phyloP scores from a whole-genome alignment of 2,329 filamentous ascomycete genomes.

The Aspergillus sp. region DNA sequence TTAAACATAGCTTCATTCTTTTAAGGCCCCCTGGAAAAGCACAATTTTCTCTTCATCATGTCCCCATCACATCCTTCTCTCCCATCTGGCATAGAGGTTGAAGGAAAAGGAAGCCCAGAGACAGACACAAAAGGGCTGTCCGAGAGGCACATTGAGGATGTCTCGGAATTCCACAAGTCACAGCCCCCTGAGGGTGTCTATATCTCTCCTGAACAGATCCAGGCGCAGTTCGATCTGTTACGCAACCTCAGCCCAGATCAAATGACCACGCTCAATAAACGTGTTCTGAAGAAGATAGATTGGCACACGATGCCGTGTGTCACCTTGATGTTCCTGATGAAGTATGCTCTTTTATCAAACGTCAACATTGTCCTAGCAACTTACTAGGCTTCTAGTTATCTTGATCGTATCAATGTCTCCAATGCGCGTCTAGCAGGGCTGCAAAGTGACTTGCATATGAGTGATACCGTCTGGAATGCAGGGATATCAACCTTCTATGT shows the following conservation, averaged over 20 bases:
- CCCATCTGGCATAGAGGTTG: background rate
- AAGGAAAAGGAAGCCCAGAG: background rate
- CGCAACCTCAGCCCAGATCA: background rate
- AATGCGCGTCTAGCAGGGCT: slow-evolving; percentile 13
- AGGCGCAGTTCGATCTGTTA: background rate
- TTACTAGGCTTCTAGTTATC: background rate
- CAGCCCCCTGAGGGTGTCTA: background rate
- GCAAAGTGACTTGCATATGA: slow-evolving; percentile 15
- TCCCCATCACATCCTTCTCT: background rate
- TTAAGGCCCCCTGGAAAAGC: background rate
- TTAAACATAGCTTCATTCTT: background rate
- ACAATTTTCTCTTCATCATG: background rate
- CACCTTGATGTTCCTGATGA: background rate
- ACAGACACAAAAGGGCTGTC: background rate
- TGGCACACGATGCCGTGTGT: background rate
- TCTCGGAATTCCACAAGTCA: slow-evolving; percentile 3
- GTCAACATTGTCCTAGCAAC: too few relatives aligned
- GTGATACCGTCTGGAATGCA: slow-evolving; percentile 12
- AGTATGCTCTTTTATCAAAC: background rate
- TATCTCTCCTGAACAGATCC: background rate
- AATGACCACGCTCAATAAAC: background rate
- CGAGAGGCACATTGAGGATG: background rate
- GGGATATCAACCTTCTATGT: slow-evolving; percentile 15
- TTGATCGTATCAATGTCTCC: slow-evolving; percentile 14
- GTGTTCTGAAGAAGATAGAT: background rate